Evolutionary conservation across 2,329 filamentous ascomycete genomes (phyloP).

Genomic region (Didymosphaeria variabile): DNA sequence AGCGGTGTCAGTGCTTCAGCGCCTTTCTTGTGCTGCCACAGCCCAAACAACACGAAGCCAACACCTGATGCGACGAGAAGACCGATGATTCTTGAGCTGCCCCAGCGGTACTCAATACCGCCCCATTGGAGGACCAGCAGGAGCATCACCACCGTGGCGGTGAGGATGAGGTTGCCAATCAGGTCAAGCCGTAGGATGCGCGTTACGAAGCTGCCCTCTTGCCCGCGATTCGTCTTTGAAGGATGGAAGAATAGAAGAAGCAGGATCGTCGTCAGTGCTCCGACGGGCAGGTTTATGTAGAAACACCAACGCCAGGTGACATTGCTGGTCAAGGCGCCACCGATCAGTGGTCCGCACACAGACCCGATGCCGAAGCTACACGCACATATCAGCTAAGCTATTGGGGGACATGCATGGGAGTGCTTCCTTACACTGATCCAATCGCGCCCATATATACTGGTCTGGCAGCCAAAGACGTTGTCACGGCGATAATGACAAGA

Average conservation of each 20-base stretch:
- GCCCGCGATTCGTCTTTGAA: conserved; percentile 24
- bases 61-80: conserved; percentile 55
- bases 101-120: conserved; percentile 38
- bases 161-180: conserved; percentile 52
- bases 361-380: conserved; percentile 50
- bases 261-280: conserved; percentile 51
- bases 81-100: conserved; percentile 55
- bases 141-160: conserved; percentile 52
- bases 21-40: conserved; percentile 16
- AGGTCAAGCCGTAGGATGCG: conserved; percentile 58
- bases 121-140: conserved; percentile 60
- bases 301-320: conserved; percentile 52
- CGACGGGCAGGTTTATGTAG: conserved; percentile 56
- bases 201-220: background rate
- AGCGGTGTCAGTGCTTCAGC: conserved; percentile 37
- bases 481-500: conserved; percentile 47
- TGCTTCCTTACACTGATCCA: background rate
- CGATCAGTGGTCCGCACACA: conserved; percentile 53
- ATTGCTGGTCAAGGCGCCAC: conserved; percentile 52
- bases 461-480: background rate
- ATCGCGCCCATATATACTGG: background rate
- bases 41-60: conserved; percentile 46
- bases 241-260: conserved; percentile 50
- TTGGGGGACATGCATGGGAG: background rate
- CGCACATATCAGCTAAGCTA: conserved; percentile 19